phyloP scores from a whole-genome alignment of 768 basidiomycete species.

The Auricularia sp. region DNA sequence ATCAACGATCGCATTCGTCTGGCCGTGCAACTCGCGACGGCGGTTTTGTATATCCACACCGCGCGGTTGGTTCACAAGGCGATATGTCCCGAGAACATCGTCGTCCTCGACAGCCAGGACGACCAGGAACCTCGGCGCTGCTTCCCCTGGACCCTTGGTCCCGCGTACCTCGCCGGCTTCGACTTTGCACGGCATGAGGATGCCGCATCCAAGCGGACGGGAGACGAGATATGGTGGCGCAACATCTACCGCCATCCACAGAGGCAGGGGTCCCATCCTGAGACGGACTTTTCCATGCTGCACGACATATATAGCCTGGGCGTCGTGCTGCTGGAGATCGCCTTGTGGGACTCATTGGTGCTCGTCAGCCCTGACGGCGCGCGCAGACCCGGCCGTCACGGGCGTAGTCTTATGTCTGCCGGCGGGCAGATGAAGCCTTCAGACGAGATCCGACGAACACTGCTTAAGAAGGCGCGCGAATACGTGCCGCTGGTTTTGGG shows the following conservation, averaged over 20 bases:
- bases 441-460: not conserved
- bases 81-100: constrained; percentile 1
- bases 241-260: not conserved
- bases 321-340: constrained; percentile 1
- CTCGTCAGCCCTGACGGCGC: not conserved
- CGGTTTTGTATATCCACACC: not conserved
- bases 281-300: not conserved
- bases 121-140: not conserved
- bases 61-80: constrained; percentile 1
- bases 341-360: not conserved
- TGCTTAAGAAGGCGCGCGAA: not conserved
- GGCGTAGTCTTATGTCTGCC: no score
- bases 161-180: constrained; percentile 1
- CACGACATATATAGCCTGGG: constrained; percentile 4
- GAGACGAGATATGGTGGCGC: not conserved
- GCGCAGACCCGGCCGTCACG: no score
- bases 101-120: not conserved
- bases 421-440: not conserved
- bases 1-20: no score
- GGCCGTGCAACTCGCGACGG: not conserved
- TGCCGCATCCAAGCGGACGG: not conserved
- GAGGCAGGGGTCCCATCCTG: not conserved
- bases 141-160: not conserved
- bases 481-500: not conserved
- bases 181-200: constrained; percentile 1